phyloP scores from a whole-genome alignment of 148 eudicot species.

The Tetragonia tetragonoides region DNA sequence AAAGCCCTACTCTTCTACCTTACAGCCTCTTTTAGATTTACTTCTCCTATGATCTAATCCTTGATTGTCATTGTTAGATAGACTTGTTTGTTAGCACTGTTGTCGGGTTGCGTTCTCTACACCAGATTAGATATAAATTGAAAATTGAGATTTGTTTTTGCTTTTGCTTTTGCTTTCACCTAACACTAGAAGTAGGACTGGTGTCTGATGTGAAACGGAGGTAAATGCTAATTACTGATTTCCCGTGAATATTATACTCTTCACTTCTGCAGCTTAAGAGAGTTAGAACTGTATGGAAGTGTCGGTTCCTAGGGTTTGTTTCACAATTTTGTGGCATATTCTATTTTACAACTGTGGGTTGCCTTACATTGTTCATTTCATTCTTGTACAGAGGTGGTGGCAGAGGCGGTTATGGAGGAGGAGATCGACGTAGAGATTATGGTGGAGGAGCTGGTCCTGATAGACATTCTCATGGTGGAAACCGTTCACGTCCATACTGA shows the following conservation, averaged over 20 bases:
- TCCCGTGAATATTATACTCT: background rate
- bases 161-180: background rate
- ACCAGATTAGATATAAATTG: too few relatives aligned
- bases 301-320: background rate
- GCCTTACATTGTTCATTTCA: background rate
- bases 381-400: slow-evolving; percentile 52
- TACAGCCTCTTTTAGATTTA: background rate
- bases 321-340: background rate
- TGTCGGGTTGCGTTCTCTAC: background rate
- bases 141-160: too few relatives aligned
- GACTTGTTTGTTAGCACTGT: background rate
- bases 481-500: slow-evolving; percentile 87
- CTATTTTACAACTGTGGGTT: background rate
- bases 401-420: slow-evolving; percentile 23
- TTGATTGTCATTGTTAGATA: background rate
- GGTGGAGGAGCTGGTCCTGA: slow-evolving; percentile 76
- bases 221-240: background rate
- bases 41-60: background rate
- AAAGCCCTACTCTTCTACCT: too few relatives aligned
- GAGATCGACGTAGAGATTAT: slow-evolving; percentile 51
- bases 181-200: background rate
- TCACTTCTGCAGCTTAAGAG: background rate
- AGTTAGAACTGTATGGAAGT: background rate
- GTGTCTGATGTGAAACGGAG: background rate
- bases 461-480: slow-evolving; percentile 66